Evolutionary conservation across 805 yeast genomes (phyloP).

Genomic region (Candida tammaniensis): DNA sequence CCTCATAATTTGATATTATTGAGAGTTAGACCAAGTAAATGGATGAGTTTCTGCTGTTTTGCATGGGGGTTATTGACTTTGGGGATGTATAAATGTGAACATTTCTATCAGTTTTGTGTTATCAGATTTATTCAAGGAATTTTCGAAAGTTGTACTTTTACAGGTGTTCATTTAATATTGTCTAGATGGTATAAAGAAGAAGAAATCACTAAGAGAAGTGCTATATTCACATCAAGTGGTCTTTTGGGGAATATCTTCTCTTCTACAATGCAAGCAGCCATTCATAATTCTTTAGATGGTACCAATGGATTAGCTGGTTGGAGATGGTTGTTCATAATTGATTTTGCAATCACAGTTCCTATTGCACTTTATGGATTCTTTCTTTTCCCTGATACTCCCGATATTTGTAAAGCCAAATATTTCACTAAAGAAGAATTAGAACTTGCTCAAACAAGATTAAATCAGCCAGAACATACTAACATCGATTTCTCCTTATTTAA

Average conservation of each 20-base stretch:
- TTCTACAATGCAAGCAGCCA: conserved; percentile 57
- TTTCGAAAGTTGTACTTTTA: conserved; percentile 57
- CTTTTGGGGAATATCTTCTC: conserved; percentile 54
- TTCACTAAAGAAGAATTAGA: conserved; percentile 23
- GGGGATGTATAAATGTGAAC: conserved; percentile 47
- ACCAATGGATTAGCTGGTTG: conserved; percentile 54
- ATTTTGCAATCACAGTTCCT: conserved; percentile 56
- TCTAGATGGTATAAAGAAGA: conserved; percentile 52
- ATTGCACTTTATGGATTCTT: conserved; percentile 55
- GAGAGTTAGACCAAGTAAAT: conserved; percentile 52
- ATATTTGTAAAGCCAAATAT: conserved; percentile 29
- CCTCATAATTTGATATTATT: conserved; percentile 57
- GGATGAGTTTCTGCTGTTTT: conserved; percentile 53
- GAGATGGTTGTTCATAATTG: conserved; percentile 70
- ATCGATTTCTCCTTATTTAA: conserved; percentile 36
- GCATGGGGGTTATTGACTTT: conserved; percentile 58
- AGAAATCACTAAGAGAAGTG: conserved; percentile 50
- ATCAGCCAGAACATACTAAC: conserved; percentile 22
- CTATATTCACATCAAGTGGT: conserved; percentile 55
- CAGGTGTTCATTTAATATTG: conserved; percentile 53
- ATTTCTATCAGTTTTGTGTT: conserved; percentile 49
- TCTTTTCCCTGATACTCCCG: conserved; percentile 59
- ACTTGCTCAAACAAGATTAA: conserved; percentile 35
- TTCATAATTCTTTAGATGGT: conserved; percentile 45
- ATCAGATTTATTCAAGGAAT: conserved; percentile 60